Base-by-base conservation (phyloP, 805 yeast species). In the Zygoascus biomembranicola region DNA sequence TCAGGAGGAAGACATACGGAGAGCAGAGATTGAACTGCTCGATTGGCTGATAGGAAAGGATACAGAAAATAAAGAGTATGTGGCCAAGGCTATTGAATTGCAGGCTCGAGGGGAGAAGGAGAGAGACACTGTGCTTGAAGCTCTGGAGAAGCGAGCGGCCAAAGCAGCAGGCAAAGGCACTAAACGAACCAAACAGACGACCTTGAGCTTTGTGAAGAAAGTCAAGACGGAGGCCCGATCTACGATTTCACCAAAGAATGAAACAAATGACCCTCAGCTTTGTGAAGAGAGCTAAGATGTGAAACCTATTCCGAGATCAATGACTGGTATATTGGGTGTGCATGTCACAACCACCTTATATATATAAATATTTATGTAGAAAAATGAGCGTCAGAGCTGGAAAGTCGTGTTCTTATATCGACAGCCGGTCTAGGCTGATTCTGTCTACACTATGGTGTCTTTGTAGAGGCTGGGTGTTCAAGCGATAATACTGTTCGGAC, bases 21-120 rank as follows among this genome's bases (percentile, higher is more conserved):
- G 87, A 66, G 95, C 90, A 0, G 97, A 90, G 67, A 84, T 90
- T 58, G 85, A 87, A 57, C 62, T 61, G 37, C 71, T 94, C 49
- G 94, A 89, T 66, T 88, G 95, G 92, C 70, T 92, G 41, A 79
- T 78, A 35, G 95, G 81, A 1, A 78, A 73, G 52, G 43, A 62
- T 6, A 65, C 51, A 0, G 82, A 80, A 46, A 87, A 85, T 56
- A 63, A 68, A 13, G 92, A 85, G 57, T 75, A 79, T 42, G 35
- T 73, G 1, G 74, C 63, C 1, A 85, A 79, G 62, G 63, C 71
- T 2, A 71, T 68, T 18, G 78, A 70, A 52, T 69, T 90, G 54
- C 77, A 77, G 47, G 73, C 71, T 23, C 60, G 70, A 16, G 99
- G 98, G 1, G 81, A 73, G 2, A 75, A 74, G 50, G 89, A 87